Evolutionary conservation across 1,284 basidiomycete species (phyloP), one percentile per base, ranked within the genome.

Genomic region (Heterobasidion occidentale): DNA sequence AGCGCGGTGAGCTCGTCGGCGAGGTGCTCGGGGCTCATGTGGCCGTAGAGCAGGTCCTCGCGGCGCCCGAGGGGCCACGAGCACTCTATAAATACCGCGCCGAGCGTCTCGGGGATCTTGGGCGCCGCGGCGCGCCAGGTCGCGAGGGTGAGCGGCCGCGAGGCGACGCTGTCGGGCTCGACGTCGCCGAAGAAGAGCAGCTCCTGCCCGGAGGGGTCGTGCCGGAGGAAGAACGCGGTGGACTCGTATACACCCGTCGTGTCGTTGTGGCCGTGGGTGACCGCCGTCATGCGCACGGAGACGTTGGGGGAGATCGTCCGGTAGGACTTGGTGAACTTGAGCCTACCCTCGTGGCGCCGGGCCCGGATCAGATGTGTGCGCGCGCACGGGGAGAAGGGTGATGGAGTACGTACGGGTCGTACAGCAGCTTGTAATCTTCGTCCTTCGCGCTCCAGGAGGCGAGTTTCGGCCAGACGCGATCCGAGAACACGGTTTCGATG

Each of bases 131-230:
- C 76, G 35, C 77, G 77, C 90, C 90, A 93, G 51, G 93, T 80
- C 47, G 76, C 69, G 36, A 74, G 73, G 33, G 81, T 91, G 45
- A 70, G 77, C 2, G 85, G 84, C 7, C 72, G 67, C 12, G 69
- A 53, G 8, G 88, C 76, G 42, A 92, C 62, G 51, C 77, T 78
- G 69, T 94, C 92, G 5, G 89, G 84, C 63, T 90, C 87, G 54
- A 90, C 86, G 68, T 92, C 89, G 11, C 92, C 92, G 61, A 92
- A 92, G 70, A 94, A 93, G 46, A 93, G 74, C 60, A 92, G 83
- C 64, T 91, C 86, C 51, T 74, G 76, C 2, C 68, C 66, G 36
- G 76, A 77, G 17, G 74, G 65, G 54, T 84, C 74, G 64, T 90
- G 80, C 11, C 80, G 78, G 59, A 94, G 67, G 67, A 92, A 91